Evolutionary conservation across 108 stramenopile species (phyloP).

Genomic region (Aurantiochytrium sp.): DNA sequence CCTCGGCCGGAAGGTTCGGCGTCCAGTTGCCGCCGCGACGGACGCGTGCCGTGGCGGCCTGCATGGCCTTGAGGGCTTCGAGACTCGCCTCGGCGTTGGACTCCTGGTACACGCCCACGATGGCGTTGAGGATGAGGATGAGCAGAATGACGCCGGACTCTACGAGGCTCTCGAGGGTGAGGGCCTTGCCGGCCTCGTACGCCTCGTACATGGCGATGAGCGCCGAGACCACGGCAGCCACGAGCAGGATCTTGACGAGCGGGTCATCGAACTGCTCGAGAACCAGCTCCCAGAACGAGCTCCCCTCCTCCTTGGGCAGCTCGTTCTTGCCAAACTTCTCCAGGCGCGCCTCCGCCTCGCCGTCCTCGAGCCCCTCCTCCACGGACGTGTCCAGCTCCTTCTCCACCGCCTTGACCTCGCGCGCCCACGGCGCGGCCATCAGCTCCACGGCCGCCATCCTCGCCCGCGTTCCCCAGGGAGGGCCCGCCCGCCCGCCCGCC

Average conservation of each 20-base stretch:
- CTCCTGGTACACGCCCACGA: constrained; percentile 28
- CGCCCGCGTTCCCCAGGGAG: too few relatives aligned
- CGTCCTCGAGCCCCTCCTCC: background rate
- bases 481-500: too few relatives aligned
- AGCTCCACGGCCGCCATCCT: background rate
- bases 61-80: constrained; percentile 43
- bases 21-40: constrained; percentile 5
- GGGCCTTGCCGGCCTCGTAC: background rate
- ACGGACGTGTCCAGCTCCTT: background rate
- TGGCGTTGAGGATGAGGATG: constrained; percentile 28
- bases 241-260: constrained; percentile 4
- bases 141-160: constrained; percentile 17
- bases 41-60: constrained; percentile 33
- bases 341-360: background rate
- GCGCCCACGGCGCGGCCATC: constrained; percentile 11
- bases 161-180: background rate
- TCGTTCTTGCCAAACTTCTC: constrained; percentile 11
- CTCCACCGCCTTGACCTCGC: background rate
- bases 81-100: constrained; percentile 47
- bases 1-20: constrained; percentile 20
- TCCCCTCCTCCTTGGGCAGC: constrained; percentile 17
- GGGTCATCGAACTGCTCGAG: constrained; percentile 20
- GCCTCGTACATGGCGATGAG: background rate
- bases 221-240: background rate
- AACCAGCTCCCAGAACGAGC: constrained; percentile 7